Percentiles rank a stretch among this genome's conserved stretches.
Conservation (phyloP, 495 filamentous ascomycete genomes). For the Hypoxylon subgilvum region DNA sequence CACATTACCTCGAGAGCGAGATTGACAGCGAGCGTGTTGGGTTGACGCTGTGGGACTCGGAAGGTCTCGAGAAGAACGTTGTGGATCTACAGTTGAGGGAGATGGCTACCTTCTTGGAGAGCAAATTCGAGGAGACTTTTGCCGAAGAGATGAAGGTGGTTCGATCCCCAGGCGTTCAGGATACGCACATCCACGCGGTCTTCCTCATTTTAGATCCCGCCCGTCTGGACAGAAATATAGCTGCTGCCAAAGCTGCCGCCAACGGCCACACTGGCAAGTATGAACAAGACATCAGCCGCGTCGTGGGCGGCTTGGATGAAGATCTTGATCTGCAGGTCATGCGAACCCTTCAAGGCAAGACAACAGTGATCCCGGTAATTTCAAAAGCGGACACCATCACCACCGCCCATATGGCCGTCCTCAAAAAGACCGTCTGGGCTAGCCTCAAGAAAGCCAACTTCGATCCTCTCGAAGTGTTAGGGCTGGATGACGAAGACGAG, state of each 20-base stretch:
- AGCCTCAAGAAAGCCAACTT: slow-evolving; percentile 84
- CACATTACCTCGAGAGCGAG: slow-evolving; percentile 91
- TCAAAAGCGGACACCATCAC: slow-evolving; percentile 98
- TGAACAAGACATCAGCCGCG: slow-evolving; percentile 50
- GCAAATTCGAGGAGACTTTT: slow-evolving; percentile 98
- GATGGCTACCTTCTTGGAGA: slow-evolving; percentile 90
- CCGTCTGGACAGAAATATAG: slow-evolving; percentile 82
- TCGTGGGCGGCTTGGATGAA: slow-evolving; percentile 79
- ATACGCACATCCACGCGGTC: slow-evolving; percentile 96
- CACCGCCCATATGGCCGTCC: slow-evolving; percentile 85
- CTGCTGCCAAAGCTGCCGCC: slow-evolving; percentile 63
- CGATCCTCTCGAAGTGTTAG: slow-evolving; percentile 85
- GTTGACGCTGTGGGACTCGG: slow-evolving; percentile 93
- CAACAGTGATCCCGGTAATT: slow-evolving; percentile 93
- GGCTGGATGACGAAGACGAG: slow-evolving; percentile 76
- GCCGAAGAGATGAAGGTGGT: slow-evolving; percentile 97
- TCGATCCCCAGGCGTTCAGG: slow-evolving; percentile 86
- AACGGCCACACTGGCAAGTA: slow-evolving; percentile 62
- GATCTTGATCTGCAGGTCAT: slow-evolving; percentile 91
- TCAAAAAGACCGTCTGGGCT: slow-evolving; percentile 89
- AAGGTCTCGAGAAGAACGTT: slow-evolving; percentile 89
- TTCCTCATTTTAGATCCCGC: slow-evolving; percentile 91
- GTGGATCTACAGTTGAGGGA: slow-evolving; percentile 92
- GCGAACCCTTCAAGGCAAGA: slow-evolving; percentile 88
- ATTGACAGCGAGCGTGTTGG: slow-evolving; percentile 92